Evolutionary conservation across 768 basidiomycete genomes (phyloP), one percentile per base, ranked within the genome.

Genomic region (Scleroderma citrinum): DNA sequence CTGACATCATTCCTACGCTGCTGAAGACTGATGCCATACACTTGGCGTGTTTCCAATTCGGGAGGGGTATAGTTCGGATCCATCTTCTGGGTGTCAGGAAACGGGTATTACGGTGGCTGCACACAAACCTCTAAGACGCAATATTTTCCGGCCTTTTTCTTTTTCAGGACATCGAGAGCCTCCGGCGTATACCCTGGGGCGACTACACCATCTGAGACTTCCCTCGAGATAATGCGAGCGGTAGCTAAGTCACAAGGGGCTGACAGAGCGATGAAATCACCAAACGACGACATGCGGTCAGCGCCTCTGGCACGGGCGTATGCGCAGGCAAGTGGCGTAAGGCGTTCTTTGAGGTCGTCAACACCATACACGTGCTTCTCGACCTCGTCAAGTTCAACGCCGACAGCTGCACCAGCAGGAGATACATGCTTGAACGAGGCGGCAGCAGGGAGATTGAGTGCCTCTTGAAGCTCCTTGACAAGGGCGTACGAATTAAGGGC

Each of bases 361-460:
- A 96, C 94, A 2, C 92, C 95, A 55, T 97, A 98, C 1, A 98
- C 94, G 58, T 87, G 83, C 62, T 93, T 91, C 69, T 97, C 94
- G 0, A 75, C 78, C 24, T 88, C 85, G 56, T 83, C 76, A 38
- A 99, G 76, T 61, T 80, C 80, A 48, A 96, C 65, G 20, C 93
- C 95, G 12, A 97, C 90, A 23, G 94, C 96, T 6, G 90, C 93
- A 44, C 96, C 96, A 2, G 96, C 96, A 11, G 96, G 96, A 16
- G 95, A 98, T 51, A 99, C 96, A 62, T 99, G 96, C 72, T 99
- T 99, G 83, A 98, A 99, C 1, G 94, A 97, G 0, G 96, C 95
- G 12, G 96, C 95, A 13, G 96, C 96, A 16, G 96, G 94, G 40
- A 98, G 81, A 31, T 74, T 69, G 49, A 98, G 80, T 1, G 90